Conservation (phyloP, 495 filamentous ascomycete species). For the Trichoderma virens region DNA sequence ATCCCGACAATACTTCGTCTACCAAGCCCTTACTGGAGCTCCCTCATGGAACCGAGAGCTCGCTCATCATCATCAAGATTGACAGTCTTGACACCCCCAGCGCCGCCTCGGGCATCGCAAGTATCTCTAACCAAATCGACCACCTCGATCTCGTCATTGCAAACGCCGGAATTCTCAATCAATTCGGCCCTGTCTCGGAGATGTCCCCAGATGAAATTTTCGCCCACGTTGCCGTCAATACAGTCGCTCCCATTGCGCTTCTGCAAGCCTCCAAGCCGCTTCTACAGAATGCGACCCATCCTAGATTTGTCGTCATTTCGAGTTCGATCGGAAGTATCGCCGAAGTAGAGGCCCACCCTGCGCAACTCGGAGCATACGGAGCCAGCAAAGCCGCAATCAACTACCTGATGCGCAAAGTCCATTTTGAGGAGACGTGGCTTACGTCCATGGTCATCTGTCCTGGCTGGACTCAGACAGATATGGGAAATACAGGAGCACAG, state of each 20-base stretch:
- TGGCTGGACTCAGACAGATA: background rate
- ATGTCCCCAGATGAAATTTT: background rate
- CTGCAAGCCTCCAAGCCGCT: background rate
- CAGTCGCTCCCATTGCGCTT: background rate
- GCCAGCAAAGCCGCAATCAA: background rate
- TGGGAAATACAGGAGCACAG: background rate
- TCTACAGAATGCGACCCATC: background rate
- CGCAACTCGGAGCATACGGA: background rate
- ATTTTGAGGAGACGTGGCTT: background rate
- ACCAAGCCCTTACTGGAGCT: background rate
- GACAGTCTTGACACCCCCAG: background rate
- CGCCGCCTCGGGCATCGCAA: background rate
- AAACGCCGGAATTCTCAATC: background rate
- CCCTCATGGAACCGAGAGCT: background rate
- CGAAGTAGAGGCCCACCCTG: background rate
- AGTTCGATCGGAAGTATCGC: background rate
- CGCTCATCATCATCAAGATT: background rate
- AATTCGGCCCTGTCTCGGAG: background rate
- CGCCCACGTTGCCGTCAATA: background rate
- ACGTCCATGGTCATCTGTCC: background rate
- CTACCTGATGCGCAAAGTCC: conserved; percentile 1
- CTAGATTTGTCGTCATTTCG: background rate
- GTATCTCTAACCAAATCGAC: background rate
- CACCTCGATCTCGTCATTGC: conserved; percentile 5
- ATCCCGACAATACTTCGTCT: background rate